Evolutionary conservation across 2,329 filamentous ascomycete genomes (phyloP).

Genomic region (Monosporascus sp.): DNA sequence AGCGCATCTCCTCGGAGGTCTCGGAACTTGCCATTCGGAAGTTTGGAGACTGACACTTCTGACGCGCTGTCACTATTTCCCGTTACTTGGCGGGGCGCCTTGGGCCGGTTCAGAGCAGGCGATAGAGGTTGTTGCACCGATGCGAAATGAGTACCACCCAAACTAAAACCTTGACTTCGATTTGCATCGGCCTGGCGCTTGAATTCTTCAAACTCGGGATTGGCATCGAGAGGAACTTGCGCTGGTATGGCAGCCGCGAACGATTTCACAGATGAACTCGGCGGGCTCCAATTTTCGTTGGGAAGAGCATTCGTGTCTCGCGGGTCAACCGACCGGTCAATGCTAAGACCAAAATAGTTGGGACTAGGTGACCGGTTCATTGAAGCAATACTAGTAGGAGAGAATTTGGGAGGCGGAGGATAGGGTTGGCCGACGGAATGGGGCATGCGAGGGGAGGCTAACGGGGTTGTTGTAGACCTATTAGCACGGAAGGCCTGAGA

Average conservation of each 20-base stretch:
- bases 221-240: conserved; percentile 65
- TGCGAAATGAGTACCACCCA: conserved; percentile 42
- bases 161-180: conserved; percentile 40
- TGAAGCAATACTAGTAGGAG: conserved; percentile 29
- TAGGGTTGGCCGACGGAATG: conserved; percentile 51
- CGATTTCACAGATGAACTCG: conserved; percentile 64
- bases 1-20: conserved; percentile 5
- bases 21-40: conserved; percentile 12
- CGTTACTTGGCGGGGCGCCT: conserved; percentile 42
- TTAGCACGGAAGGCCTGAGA: conserved; percentile 34
- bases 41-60: conserved; percentile 23
- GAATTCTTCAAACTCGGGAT: conserved; percentile 79
- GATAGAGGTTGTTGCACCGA: conserved; percentile 23
- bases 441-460: conserved; percentile 45
- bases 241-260: conserved; percentile 64
- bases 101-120: conserved; percentile 31
- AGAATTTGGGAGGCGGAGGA: conserved; percentile 40
- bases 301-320: conserved; percentile 59
- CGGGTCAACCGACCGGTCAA: conserved; percentile 55
- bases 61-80: conserved; percentile 38
- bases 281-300: conserved; percentile 69
- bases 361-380: conserved; percentile 57
- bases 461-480: conserved; percentile 44
- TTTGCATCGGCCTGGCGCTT: conserved; percentile 65
- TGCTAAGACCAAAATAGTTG: conserved; percentile 78